Base-by-base conservation (phyloP, 1,284 basidiomycete genomes). In the Chondrostereum purpureum region DNA sequence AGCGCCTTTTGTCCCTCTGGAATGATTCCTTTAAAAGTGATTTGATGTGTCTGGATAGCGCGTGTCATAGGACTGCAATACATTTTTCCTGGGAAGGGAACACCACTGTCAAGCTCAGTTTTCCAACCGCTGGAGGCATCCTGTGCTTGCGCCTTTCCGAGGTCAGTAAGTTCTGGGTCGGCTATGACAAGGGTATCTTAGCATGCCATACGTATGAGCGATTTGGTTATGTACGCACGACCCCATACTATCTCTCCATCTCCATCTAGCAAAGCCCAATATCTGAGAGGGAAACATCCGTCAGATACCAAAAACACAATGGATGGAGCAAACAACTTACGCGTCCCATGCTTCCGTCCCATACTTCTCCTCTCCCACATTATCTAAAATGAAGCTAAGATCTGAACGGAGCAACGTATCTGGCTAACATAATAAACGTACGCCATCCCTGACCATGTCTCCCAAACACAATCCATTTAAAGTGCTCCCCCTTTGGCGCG, bases 231-330 rank as follows among this genome's bases (percentile, higher is more conserved):
- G n/a, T 14, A 76, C 82, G 56, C 57, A 82, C 83, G 88, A 23
- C 88, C 89, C 89, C 90, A 92, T 1, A 67, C 70, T 8, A 91
- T 66, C 44, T 84, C 74, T 10, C 70, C 84, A 54, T 94, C 86
- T 0, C 80, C 80, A 39, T 83, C 67, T 16, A 84, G 58, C 54
- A 75, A 79, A 0, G 87, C 75, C 81, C 82, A 92, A 53, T 86
- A 63, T 11, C 82, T 80, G 49, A 1, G 34, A 16, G 4, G 4
- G 18, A 43, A 5, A 24, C 12, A 36, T 12, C 14, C 16, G 52
- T 17, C 21, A 12, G 16, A 38, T 18, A 22, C 45, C 13, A 43
- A 33, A 27, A 10, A 41, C 14, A 5, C 23, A 12, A 23, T 38
- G 18, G 10, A 16, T 35, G 18, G 14, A 18, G 12, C 35, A 6